Evolutionary conservation across 164 flowering plant genomes (phyloP).

Genomic region (Magnolia kwangsiensis): DNA sequence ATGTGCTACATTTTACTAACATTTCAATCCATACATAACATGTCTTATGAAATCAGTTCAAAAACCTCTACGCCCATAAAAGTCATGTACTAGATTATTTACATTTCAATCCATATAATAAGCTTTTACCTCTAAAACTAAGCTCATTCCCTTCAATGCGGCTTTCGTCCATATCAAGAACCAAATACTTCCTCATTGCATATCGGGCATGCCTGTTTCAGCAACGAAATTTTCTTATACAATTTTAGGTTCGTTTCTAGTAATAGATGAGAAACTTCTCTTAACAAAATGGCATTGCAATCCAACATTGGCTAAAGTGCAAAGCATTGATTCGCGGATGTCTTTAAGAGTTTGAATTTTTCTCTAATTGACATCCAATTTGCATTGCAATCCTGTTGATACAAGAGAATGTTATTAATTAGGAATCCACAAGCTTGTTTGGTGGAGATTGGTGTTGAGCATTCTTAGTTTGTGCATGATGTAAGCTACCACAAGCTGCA

Average conservation of each 20-base stretch:
- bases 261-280: neutral
- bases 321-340: neutral
- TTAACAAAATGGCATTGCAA: neutral
- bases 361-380: neutral
- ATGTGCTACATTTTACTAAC: no score
- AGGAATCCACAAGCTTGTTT: neutral
- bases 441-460: neutral
- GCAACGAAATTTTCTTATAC: neutral
- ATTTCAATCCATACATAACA: neutral
- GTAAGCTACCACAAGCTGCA: no score
- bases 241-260: neutral
- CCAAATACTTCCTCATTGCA: slow-evolving; percentile 30
- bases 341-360: no score
- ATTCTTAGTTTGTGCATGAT: neutral
- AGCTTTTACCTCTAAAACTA: neutral
- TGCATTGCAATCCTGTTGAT: neutral
- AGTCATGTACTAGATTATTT: neutral
- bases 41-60: neutral
- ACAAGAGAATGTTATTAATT: neutral
- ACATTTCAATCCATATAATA: neutral
- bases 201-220: slow-evolving; percentile 27
- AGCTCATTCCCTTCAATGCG: neutral
- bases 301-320: neutral
- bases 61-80: neutral
- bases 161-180: slow-evolving; percentile 10